Conservation (phyloP, 2,329 filamentous ascomycete species). For the Thelonectria discophora region DNA sequence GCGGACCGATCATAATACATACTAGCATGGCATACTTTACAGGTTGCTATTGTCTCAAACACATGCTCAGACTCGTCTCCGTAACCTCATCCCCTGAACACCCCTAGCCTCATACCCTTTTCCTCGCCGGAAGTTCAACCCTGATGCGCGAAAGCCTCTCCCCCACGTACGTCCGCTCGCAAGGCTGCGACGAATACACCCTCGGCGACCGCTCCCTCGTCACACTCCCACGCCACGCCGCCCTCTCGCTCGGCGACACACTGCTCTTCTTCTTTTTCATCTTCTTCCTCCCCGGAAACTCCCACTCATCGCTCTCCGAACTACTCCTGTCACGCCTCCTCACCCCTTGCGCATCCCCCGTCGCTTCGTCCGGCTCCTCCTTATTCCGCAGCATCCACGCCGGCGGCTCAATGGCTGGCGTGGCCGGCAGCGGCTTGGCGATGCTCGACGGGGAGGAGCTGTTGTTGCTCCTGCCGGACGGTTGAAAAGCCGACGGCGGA, state of each 20-base stretch:
- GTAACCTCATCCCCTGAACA: too few relatives aligned
- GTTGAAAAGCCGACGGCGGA: too few relatives aligned
- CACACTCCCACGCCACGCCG: background rate
- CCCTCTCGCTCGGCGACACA: constrained; percentile 1
- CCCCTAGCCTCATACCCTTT: too few relatives aligned
- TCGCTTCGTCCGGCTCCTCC: background rate
- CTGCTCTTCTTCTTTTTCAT: background rate
- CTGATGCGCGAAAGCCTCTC: background rate
- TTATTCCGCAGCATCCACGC: constrained; percentile 23
- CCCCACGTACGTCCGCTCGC: background rate
- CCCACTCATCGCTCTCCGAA: constrained; percentile 1
- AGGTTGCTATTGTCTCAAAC: too few relatives aligned
- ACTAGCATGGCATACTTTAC: background rate
- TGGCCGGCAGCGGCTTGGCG: constrained; percentile 45
- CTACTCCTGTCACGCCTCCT: background rate
- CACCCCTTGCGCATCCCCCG: background rate
- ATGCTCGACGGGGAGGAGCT: constrained; percentile 20
- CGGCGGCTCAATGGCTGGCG: constrained; percentile 41
- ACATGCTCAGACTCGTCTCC: too few relatives aligned
- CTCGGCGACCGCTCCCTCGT: constrained; percentile 1
- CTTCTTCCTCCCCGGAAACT: background rate
- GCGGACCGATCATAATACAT: too few relatives aligned
- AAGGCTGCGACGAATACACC: background rate
- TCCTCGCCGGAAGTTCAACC: constrained; percentile 5
- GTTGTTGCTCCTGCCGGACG: background rate